Base-by-base conservation (phyloP, 2,329 filamentous ascomycete species). In the Ophiostoma tasmaniense region DNA sequence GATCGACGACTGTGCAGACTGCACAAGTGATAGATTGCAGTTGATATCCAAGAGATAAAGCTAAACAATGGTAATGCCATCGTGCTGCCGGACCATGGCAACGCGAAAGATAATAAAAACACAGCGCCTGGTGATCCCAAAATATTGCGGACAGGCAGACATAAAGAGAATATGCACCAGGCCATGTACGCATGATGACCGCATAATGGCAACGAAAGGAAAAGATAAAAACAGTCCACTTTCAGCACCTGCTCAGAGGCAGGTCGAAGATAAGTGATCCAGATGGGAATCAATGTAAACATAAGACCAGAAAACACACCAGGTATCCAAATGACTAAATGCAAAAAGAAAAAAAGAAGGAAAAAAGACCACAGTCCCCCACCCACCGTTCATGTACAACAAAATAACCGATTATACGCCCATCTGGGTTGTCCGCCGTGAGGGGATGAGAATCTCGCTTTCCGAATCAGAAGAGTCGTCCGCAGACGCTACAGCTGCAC, bases 401-500 rank as follows among this genome's bases (percentile, higher is more conserved):
- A 55, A 25, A 25, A 65, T 8, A 13, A 61, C 22, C 25, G 10
- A 13, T 25, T 28, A 72, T 1, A 71, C 66, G 1, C 67, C 68
- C 28, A 70, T 39, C 4, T 65, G 66, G 6, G 61, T 68, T 8
- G 66, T 28, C 35, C 71, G 72, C 14, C 72, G 67, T 0, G 75
- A 67, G 0, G 83, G 83, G 7, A 86, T 77, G 66, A 81, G 77
- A 68, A 87, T 87, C 74, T 87, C 85, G 39, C 82, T 82, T 37
- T 87, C 85, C 20, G 85, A 86, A 62, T 86, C 85, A 22, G 84
- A 85, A 68, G 83, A 81, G 62, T 82, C 83, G n/a, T 78, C 79
- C 30, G 81, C 79, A 25, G 81, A 82, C 2, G 81, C 82, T 0
- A 69, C 71, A 2, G 80, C 82, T 2, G 80, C 83, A 45, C 80